Evolutionary conservation across 2,329 filamentous ascomycete genomes (phyloP).

Genomic region (Paraphaeosphaeria minitans): DNA sequence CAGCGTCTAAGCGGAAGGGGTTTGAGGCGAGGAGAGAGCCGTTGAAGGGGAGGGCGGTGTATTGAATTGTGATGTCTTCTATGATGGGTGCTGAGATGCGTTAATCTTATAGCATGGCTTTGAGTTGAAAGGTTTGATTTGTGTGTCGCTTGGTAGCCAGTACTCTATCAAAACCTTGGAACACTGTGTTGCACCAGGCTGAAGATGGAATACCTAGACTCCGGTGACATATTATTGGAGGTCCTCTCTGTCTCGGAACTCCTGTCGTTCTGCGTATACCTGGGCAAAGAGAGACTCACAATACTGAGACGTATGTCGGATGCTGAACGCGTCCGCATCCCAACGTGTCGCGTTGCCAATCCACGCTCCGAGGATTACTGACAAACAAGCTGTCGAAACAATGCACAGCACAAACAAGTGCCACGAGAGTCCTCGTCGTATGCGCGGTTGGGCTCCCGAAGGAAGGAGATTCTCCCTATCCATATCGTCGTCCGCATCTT

Average conservation of each 20-base stretch:
- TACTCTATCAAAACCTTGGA: too few relatives aligned
- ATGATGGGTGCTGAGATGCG: slow-evolving; percentile 35
- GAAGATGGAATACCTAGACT: too few relatives aligned
- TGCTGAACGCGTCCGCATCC: slow-evolving; percentile 34
- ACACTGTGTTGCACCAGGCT: too few relatives aligned
- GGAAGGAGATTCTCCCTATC: background rate
- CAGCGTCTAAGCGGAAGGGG: slow-evolving; percentile 56
- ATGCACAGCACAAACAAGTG: slow-evolving; percentile 19
- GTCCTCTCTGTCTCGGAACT: too few relatives aligned
- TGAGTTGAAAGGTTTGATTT: background rate
- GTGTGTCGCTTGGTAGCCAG: too few relatives aligned
- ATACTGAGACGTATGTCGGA: slow-evolving; percentile 38
- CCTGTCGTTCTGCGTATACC: too few relatives aligned
- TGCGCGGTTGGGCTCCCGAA: background rate
- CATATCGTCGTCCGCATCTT: background rate
- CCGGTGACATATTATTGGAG: too few relatives aligned
- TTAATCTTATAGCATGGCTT: slow-evolving; percentile 2
- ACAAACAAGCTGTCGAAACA: slow-evolving; percentile 25
- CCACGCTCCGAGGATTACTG: slow-evolving; percentile 30
- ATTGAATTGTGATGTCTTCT: slow-evolving; percentile 50
- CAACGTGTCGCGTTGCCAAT: slow-evolving; percentile 17
- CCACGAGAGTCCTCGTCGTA: slow-evolving; percentile 22
- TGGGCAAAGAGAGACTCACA: slow-evolving; percentile 24
- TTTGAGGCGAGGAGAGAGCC: slow-evolving; percentile 62
- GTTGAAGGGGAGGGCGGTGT: slow-evolving; percentile 56